phyloP scores from a whole-genome alignment of 1,284 basidiomycete species.

The Thecaphora thlaspeos region DNA sequence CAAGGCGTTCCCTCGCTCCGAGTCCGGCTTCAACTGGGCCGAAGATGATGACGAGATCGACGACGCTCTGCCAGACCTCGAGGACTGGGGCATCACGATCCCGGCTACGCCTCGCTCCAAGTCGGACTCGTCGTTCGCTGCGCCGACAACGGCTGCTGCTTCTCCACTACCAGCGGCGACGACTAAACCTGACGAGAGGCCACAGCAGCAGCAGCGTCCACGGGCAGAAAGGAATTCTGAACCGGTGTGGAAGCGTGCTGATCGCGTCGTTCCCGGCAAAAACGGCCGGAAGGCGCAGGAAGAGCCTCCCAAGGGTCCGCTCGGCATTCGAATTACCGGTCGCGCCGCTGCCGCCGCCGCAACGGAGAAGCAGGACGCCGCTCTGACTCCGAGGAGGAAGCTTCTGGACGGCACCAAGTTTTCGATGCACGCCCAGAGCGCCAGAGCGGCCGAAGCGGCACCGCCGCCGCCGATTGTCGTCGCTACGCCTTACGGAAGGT shows the following conservation, averaged over 20 bases:
- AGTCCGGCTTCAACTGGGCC: slow-evolving; percentile 38
- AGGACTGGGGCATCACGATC: slow-evolving; percentile 41
- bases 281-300: not conserved
- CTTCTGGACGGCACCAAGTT: not conserved
- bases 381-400: not conserved
- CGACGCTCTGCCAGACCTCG: slow-evolving; percentile 41
- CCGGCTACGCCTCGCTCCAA: slow-evolving; percentile 3
- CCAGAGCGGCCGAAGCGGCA: not conserved
- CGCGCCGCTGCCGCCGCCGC: slow-evolving; percentile 8
- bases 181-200: too few relatives aligned
- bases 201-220: not conserved
- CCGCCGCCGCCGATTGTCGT: slow-evolving; percentile 4
- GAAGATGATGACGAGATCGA: slow-evolving; percentile 44
- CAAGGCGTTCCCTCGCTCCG: not conserved
- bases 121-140: not conserved
- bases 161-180: too few relatives aligned
- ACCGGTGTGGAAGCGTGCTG: too few relatives aligned
- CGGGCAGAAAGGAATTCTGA: too few relatives aligned
- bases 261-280: too few relatives aligned
- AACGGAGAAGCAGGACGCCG: not conserved
- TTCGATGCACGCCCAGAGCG: slow-evolving; percentile 1
- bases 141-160: not conserved
- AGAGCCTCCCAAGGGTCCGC: slow-evolving; percentile 1
- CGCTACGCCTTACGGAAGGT: slow-evolving; percentile 26
- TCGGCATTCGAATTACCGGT: slow-evolving; percentile 30